Evolutionary conservation across 2,329 filamentous ascomycete genomes (phyloP), one percentile per base, ranked within the genome.

Genomic region (Penicillium brevicompactum): DNA sequence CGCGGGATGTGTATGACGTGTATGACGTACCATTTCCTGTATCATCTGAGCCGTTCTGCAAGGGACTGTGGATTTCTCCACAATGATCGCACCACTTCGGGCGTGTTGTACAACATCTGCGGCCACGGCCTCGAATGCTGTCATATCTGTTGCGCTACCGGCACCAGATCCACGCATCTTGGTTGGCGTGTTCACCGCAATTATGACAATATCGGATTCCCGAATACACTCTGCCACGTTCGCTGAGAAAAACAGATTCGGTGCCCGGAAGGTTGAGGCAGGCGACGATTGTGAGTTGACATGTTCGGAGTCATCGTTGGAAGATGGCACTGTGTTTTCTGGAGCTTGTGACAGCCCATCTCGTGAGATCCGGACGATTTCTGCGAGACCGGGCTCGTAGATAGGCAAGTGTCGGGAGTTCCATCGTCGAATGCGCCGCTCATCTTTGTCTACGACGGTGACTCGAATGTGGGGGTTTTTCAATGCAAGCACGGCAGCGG

Each of bases 11-110:
- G 38, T n/a, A 30, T n/a, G 21, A 45, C 82, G 31, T 34, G 38
- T n/a, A 30, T n/a, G 21, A 45, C 82, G 74, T 73, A 90, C 85
- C 60, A 87, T 90, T 59, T 87, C 83, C 65, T 84, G 80, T 32
- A 92, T 85, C 46, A 85, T 82, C 62, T 90, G 82, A 1, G 88
- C 87, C 6, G 89, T 91, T 59, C 86, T 80, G 70, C 87, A 90
- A 3, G 89, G 90, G 27, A 92, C 89, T 0, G 90, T 93, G 50
- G 85, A 88, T 77, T 92, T 93, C 76, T 92, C 89, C 10, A 92
- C 89, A 46, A 93, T 84, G 53, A 92, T 89, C 54, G 87, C 85
- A 51, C 86, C 86, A 30, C 81, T 77, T 31, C 81, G 84, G 7
- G 89, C 87, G 59, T 87, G 79, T 63, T 84, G 79, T 14, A 88